Evolutionary conservation across 805 yeast genomes (phyloP), one percentile per base, ranked within the genome.

Genomic region (Ogataea corticis): DNA sequence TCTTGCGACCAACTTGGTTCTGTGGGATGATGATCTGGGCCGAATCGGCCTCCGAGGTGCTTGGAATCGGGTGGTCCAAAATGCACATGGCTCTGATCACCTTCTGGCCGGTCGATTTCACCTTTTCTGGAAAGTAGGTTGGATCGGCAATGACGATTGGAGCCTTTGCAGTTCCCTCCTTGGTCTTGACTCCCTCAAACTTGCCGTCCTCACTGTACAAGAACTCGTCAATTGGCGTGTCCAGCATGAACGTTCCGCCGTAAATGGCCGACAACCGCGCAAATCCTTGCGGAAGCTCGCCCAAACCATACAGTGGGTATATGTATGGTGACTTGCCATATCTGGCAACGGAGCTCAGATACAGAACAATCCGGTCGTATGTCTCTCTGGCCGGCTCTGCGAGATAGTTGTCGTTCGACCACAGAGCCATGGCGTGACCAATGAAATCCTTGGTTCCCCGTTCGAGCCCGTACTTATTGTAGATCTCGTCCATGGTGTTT

Each of bases 211-310:
- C 84, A 42, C 77, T 81, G 66, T 83, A 91, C 41, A 87, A 74
- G 15, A 91, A 77, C 69, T 92, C 96, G 50, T 94, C 96, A 51
- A 94, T 82, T 38, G 97, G 97, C 27, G 96, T 92, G 65, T 90
- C 96, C 62, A 94, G 79, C 99, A 94, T 94, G 65, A 90, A 94
- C 15, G 98, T 92, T 61, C 99, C 99, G 53, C 99, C 99, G 63
- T 94, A 90, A 55, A 94, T 92, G 19, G 99, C 99, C 42, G 96
- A 84, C 50, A 94, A 79, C 65, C 99, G 80, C 10, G 98, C 97
- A 72, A 94, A 94, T 7, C 97, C 99, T 71, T 94, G 99, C n/a
- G 99, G 99, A 49, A 94, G 76, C 68, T 94, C 99, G 42, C 99
- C 99, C 47, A 94, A 77, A 7, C 99, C 99, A 63, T 94, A 94